Evolutionary conservation across 2,329 filamentous ascomycete genomes (phyloP), one percentile per base, ranked within the genome.

Genomic region (Calonectria ilicicola): DNA sequence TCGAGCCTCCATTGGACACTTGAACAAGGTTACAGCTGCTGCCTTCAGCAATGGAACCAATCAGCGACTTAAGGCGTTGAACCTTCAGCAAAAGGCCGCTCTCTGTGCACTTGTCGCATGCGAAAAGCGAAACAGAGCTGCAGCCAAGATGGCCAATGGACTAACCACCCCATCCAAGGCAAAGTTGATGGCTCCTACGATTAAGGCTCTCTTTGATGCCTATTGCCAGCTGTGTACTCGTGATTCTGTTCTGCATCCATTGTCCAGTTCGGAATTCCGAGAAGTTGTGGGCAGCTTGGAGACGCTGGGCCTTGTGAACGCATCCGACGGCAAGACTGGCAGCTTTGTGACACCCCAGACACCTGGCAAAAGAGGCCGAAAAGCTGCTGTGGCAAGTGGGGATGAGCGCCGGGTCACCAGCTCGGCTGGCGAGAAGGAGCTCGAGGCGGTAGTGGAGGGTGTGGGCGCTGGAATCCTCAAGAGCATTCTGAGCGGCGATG

Each of bases 1-100:
- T 3, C 93, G 96, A 72, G 97, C 95, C 38, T 95, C 92, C 32
- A 97, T 99, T 76, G 92, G 92, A 1, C 97, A 99, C 82, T 91
- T 99, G 79, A 98, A 97, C 81, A 95, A 95, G 79, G 93, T 98
- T 73, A 98, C 97, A 0, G 92, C 96, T 0, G 92, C 95, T 5
- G 94, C 95, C 1, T 98, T 99, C 83, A 95, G 94, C 82, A 96
- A 98, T 78, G 96, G 96, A 42, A 94, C 95, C 1, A 91, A 89
- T 15, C 95, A 98, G 78, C 91, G 97, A 70, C 91, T 99, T 17
- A 93, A 94, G 83, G 92, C 93, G 5, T 90, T 99, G 69, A 99
- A 98, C 82, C 89, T 99, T 2, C 97, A 99, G 82, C 97, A 99
- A 83, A 98, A 98, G 83, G 97, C 96, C 5, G 95, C 96, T 0